phyloP scores from a whole-genome alignment of 2,329 filamentous ascomycete genomes.

The Emydomyces testavorans region DNA sequence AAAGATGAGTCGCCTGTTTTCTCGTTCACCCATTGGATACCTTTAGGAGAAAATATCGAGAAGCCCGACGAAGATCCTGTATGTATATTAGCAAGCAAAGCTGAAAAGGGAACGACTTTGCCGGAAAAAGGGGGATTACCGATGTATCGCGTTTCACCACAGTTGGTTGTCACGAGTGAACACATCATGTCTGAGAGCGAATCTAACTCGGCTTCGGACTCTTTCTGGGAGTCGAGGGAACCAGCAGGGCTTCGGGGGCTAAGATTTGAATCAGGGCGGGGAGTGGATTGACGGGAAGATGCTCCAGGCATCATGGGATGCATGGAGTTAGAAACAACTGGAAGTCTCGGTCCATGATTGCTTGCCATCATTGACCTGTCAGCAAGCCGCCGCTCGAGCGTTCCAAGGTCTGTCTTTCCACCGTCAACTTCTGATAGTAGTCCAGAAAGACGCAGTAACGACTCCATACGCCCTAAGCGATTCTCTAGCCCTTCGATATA shows the following conservation, averaged over 20 bases:
- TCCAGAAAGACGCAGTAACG: conserved; percentile 72
- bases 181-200: conserved; percentile 97
- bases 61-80: conserved; percentile 93
- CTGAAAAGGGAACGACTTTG: conserved; percentile 5
- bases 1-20: conserved; percentile 95
- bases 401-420: conserved; percentile 75
- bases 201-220: conserved; percentile 62
- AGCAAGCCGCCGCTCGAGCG: conserved; percentile 63
- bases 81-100: conserved; percentile 1
- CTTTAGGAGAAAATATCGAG: conserved; percentile 96
- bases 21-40: conserved; percentile 95
- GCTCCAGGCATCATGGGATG: conserved; percentile 8
- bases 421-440: conserved; percentile 75
- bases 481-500: conserved; percentile 97
- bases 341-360: conserved; percentile 13
- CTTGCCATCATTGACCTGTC: conserved; percentile 34
- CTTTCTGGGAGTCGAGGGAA: conserved; percentile 44
- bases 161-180: conserved; percentile 87
- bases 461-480: conserved; percentile 89
- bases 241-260: conserved; percentile 41
- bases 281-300: conserved; percentile 36
- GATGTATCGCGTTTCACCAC: conserved; percentile 89
- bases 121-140: conserved; percentile 45
- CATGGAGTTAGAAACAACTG: conserved; percentile 10
- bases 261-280: conserved; percentile 36